Percentiles rank a stretch among this genome's conserved stretches.
These are phyloP conservation scores for Dittrichia graveolens DNA, from an alignment of 129 eudicot species.

Conservation along the genomic window DNA sequence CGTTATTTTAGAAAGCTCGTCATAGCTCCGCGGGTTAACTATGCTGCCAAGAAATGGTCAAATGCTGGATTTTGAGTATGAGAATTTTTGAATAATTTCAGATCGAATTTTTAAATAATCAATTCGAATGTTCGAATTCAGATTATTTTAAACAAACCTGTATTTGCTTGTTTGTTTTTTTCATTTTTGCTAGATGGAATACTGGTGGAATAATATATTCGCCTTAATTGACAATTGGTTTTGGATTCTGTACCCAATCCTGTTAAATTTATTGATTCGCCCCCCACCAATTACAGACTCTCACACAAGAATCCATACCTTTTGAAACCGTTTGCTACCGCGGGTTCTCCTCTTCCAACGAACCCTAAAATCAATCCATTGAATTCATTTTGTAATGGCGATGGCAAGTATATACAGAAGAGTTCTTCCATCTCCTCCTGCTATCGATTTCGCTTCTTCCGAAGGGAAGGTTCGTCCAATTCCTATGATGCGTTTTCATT, in stretches of 20 bases:
- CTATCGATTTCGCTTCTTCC: constrained; percentile 84
- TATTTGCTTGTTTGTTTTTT: too few species aligned
- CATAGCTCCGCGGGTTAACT: too few species aligned
- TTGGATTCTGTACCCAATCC: neutral
- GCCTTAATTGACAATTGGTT: neutral
- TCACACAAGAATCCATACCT: neutral
- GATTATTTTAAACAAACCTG: too few species aligned
- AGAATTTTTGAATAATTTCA: too few species aligned
- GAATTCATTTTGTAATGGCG: constrained; percentile 51
- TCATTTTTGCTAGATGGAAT: too few species aligned
- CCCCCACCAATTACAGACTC: constrained; percentile 5
- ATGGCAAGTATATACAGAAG: constrained; percentile 88
- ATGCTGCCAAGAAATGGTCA: too few species aligned
- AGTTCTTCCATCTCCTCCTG: constrained; percentile 95
- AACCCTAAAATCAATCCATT: constrained; percentile 13
- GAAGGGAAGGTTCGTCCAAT: constrained; percentile 72
- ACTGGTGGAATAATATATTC: neutral
- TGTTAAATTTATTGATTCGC: neutral
- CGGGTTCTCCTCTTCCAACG: constrained; percentile 2
- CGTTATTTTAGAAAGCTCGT: too few species aligned
- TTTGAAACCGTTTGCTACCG: constrained; percentile 30
- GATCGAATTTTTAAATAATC: too few species aligned
- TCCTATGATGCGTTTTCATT: neutral
- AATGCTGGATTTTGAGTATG: too few species aligned
- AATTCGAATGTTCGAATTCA: too few species aligned